A percentile compares a stretch with the other conserved stretches of the same genome.
These are phyloP conservation scores for Luffa acutangula DNA, from an alignment of 306 rosid species.

Conservation along the genomic window DNA sequence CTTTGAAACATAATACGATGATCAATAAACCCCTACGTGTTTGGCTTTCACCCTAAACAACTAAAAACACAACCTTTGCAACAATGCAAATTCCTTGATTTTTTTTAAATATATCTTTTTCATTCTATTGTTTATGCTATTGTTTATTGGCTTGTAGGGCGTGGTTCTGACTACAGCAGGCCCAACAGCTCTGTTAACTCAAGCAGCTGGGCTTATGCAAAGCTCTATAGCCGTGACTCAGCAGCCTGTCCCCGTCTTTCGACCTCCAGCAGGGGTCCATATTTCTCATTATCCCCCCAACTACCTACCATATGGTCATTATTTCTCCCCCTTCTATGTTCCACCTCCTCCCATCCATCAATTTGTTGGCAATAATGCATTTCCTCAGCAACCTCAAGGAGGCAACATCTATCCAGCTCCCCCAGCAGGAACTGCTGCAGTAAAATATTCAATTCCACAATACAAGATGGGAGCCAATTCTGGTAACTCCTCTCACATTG, in stretches of 20 bases:
- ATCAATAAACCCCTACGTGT: background rate
- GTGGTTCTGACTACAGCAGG: slow-evolving; percentile 67
- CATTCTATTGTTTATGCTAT: background rate
- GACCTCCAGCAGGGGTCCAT: slow-evolving; percentile 75
- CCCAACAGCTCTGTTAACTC: slow-evolving; percentile 64
- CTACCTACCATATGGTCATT: slow-evolving; percentile 79
- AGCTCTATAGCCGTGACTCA: slow-evolving; percentile 78
- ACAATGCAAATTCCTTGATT: background rate
- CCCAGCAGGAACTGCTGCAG: slow-evolving; percentile 52
- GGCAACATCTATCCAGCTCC: slow-evolving; percentile 73
- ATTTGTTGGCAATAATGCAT: slow-evolving; percentile 75
- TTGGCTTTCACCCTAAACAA: background rate
- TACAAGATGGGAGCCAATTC: slow-evolving; percentile 74
- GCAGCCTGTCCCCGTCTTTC: slow-evolving; percentile 79
- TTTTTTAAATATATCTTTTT: too few species aligned
- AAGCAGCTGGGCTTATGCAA: slow-evolving; percentile 86
- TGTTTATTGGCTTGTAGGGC: slow-evolving; percentile 44
- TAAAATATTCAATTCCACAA: slow-evolving; percentile 82
- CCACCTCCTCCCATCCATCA: slow-evolving; percentile 87
- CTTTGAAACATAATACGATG: background rate
- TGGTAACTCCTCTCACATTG: slow-evolving; percentile 61
- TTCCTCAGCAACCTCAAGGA: slow-evolving; percentile 88
- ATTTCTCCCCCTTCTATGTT: slow-evolving; percentile 68
- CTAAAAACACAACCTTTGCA: background rate
- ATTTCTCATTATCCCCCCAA: slow-evolving; percentile 81